These are phyloP conservation scores for Scheffersomyces illinoinensis DNA, from an alignment of 1,139 yeast genomes.

Conservation along the genomic window DNA sequence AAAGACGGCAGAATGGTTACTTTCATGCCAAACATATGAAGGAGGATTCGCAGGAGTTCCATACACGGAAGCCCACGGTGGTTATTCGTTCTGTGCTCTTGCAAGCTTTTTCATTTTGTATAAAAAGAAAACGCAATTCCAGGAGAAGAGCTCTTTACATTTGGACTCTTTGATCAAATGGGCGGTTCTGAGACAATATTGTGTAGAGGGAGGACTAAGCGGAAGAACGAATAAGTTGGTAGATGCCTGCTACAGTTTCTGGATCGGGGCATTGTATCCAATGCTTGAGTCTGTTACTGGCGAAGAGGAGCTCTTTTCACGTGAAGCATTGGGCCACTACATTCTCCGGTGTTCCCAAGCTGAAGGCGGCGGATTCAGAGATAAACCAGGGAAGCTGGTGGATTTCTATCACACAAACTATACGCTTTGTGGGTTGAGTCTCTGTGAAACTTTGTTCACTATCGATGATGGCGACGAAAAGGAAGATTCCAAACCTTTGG, in stretches of 20 bases:
- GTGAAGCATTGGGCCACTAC: slow-evolving; percentile 61
- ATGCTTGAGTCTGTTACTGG: slow-evolving; percentile 56
- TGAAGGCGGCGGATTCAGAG: slow-evolving; percentile 71
- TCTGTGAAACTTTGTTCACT: slow-evolving; percentile 56
- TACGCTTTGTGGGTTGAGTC: slow-evolving; percentile 72
- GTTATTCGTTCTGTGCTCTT: slow-evolving; percentile 88
- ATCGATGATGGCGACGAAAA: slow-evolving; percentile 15
- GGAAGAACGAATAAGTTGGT: slow-evolving; percentile 94
- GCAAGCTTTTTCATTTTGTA: slow-evolving; percentile 62
- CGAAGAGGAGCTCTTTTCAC: slow-evolving; percentile 39
- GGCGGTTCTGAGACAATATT: slow-evolving; percentile 69
- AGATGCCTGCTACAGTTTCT: slow-evolving; percentile 94
- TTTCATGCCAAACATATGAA: slow-evolving; percentile 81
- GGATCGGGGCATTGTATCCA: slow-evolving; percentile 85
- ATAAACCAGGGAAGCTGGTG: slow-evolving; percentile 79
- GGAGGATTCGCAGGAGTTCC: slow-evolving; percentile 93
- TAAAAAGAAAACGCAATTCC: slow-evolving; percentile 23
- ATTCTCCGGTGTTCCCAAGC: slow-evolving; percentile 76
- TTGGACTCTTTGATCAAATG: slow-evolving; percentile 54
- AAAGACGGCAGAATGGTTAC: slow-evolving; percentile 62
- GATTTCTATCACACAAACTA: slow-evolving; percentile 95
- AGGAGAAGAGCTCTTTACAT: slow-evolving; percentile 26
- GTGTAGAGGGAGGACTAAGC: slow-evolving; percentile 78
- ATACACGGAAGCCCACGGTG: slow-evolving; percentile 92
- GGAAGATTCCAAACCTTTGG: slow-evolving; percentile 16